Conservation (phyloP, 164 flowering plant species). For the Umbellularia californica region DNA sequence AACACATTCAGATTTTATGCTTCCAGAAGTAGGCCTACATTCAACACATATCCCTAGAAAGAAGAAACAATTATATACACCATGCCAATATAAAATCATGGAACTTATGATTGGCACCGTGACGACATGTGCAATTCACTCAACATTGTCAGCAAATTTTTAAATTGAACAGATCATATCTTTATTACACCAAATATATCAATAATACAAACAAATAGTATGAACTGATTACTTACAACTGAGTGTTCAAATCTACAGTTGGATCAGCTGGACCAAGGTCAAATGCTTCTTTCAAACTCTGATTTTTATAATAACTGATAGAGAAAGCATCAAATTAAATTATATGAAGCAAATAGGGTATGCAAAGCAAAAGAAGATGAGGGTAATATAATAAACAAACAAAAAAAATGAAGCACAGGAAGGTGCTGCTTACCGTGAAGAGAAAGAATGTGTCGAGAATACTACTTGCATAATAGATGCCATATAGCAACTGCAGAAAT, state of each 20-base stretch:
- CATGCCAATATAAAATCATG: too few species aligned
- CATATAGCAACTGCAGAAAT: slow-evolving; percentile 71
- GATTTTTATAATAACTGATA: slow-evolving; percentile 57
- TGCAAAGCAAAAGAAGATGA: background rate
- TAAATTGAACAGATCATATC: too few species aligned
- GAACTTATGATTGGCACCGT: too few species aligned
- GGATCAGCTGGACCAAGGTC: slow-evolving; percentile 92
- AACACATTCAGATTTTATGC: too few species aligned
- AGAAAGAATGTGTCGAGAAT: slow-evolving; percentile 69
- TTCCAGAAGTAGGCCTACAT: too few species aligned
- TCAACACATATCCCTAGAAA: too few species aligned
- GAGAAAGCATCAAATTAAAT: background rate
- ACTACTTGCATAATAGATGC: slow-evolving; percentile 95
- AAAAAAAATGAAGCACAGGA: background rate
- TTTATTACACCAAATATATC: background rate
- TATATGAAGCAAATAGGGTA: too few species aligned
- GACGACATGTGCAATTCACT: too few species aligned
- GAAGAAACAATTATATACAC: too few species aligned
- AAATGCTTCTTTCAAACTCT: slow-evolving; percentile 66
- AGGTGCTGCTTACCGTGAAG: slow-evolving; percentile 47
- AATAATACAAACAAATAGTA: background rate
- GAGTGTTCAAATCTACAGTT: slow-evolving; percentile 85
- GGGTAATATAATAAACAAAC: slow-evolving; percentile 1
- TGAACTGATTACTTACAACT: slow-evolving; percentile 54
- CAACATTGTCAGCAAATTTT: too few species aligned